Evolutionary conservation across 306 rosid genomes (phyloP).

Genomic region (Cucumis hystrix): DNA sequence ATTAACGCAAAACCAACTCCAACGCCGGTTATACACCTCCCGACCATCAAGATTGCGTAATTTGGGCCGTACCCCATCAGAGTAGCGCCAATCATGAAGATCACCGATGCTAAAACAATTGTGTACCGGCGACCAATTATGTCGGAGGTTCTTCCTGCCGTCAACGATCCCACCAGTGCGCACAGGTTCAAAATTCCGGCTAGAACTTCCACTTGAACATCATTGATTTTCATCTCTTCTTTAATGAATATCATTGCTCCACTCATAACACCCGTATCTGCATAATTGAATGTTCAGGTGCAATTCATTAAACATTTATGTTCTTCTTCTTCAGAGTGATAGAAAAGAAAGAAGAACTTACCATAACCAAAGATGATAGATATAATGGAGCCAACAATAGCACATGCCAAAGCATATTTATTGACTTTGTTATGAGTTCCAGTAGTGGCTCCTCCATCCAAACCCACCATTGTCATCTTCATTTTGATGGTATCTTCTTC

Average conservation of each 20-base stretch:
- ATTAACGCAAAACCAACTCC: constrained; percentile 84
- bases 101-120: constrained; percentile 31
- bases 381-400: constrained; percentile 36
- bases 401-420: constrained; percentile 43
- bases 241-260: constrained; percentile 82
- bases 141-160: constrained; percentile 66
- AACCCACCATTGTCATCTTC: not conserved
- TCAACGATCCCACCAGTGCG: constrained; percentile 49
- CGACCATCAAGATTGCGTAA: constrained; percentile 39
- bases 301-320: not conserved
- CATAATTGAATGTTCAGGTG: not conserved
- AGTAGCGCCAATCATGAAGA: constrained; percentile 52
- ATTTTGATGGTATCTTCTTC: not conserved
- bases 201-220: constrained; percentile 48
- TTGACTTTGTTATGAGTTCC: constrained; percentile 19
- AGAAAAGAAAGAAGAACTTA: not conserved
- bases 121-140: constrained; percentile 77
- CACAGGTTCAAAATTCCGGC: constrained; percentile 72
- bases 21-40: constrained; percentile 59
- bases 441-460: constrained; percentile 7
- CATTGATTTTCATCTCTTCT: constrained; percentile 60
- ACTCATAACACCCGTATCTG: constrained; percentile 92
- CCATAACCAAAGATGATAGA: constrained; percentile 50
- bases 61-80: constrained; percentile 78
- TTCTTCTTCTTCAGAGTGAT: not conserved